phyloP scores from a whole-genome alignment of 805 yeast genomes.

The Candida sakaeoensis region DNA sequence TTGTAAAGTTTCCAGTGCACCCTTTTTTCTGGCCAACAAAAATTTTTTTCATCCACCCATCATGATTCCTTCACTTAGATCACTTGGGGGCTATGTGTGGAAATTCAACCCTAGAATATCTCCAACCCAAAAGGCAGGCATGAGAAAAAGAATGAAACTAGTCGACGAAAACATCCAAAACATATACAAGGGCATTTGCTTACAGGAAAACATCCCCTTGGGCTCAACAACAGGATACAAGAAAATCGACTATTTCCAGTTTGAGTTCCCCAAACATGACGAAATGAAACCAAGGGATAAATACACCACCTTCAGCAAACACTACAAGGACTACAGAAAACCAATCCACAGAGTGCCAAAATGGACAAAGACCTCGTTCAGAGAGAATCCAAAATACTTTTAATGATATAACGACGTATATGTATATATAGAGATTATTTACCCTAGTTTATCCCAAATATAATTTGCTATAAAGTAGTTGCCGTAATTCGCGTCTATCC shows the following conservation, averaged over 20 bases:
- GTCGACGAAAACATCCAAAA: constrained; percentile 79
- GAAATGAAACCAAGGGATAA: constrained; percentile 83
- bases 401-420: constrained; percentile 20
- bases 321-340: constrained; percentile 77
- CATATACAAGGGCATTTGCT: constrained; percentile 40
- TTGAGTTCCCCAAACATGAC: constrained; percentile 64
- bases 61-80: constrained; percentile 74
- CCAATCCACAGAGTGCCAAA: constrained; percentile 84
- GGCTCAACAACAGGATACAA: constrained; percentile 34
- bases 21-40: background rate
- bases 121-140: constrained; percentile 73
- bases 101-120: constrained; percentile 55
- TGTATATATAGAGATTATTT: constrained; percentile 1
- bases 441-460: constrained; percentile 60
- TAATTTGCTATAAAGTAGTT: constrained; percentile 70
- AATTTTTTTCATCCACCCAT: background rate
- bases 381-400: constrained; percentile 74
- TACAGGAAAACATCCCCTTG: constrained; percentile 15
- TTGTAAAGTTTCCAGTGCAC: too few species aligned
- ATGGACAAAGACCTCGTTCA: constrained; percentile 82
- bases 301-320: constrained; percentile 79
- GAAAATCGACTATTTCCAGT: constrained; percentile 34
- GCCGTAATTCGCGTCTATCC: constrained; percentile 53
- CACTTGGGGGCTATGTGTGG: constrained; percentile 75
- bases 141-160: constrained; percentile 73